Evolutionary conservation across 306 rosid genomes (phyloP).

Genomic region (Canavalia gladiata): DNA sequence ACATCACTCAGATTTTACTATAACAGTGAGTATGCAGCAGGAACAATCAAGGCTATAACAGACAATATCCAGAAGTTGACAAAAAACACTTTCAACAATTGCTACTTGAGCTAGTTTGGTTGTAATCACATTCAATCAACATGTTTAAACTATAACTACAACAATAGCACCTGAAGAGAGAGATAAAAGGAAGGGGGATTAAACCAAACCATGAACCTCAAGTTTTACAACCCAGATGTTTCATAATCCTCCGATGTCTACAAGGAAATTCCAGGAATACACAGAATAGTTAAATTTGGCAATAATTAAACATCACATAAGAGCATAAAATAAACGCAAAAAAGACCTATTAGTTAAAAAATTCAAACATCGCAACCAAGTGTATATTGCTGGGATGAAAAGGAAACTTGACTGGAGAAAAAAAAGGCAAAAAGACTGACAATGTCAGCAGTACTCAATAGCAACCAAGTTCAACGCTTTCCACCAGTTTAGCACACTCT

Average conservation of each 20-base stretch:
- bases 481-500: conserved; percentile 40
- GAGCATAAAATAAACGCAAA: conserved; percentile 44
- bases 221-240: not conserved
- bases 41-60: conserved; percentile 23
- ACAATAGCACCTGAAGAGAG: conserved; percentile 33
- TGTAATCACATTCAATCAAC: conserved; percentile 28
- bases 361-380: conserved; percentile 34
- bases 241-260: conserved; percentile 21
- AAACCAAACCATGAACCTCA: conserved; percentile 31
- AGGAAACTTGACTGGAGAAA: conserved; percentile 33
- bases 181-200: not conserved
- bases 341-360: conserved; percentile 35
- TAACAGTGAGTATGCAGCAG: conserved; percentile 2
- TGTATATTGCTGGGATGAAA: conserved; percentile 36
- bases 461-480: conserved; percentile 40
- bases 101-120: not conserved
- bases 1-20: conserved; percentile 10
- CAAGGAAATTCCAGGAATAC: conserved; percentile 10
- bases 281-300: conserved; percentile 23
- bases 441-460: conserved; percentile 44
- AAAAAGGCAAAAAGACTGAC: conserved; percentile 33
- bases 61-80: conserved; percentile 25
- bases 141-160: conserved; percentile 19
- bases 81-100: conserved; percentile 31
- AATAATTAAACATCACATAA: conserved; percentile 23